Evolutionary conservation across 2,329 filamentous ascomycete genomes (phyloP).

Genomic region (Hymenoscyphus repandus): DNA sequence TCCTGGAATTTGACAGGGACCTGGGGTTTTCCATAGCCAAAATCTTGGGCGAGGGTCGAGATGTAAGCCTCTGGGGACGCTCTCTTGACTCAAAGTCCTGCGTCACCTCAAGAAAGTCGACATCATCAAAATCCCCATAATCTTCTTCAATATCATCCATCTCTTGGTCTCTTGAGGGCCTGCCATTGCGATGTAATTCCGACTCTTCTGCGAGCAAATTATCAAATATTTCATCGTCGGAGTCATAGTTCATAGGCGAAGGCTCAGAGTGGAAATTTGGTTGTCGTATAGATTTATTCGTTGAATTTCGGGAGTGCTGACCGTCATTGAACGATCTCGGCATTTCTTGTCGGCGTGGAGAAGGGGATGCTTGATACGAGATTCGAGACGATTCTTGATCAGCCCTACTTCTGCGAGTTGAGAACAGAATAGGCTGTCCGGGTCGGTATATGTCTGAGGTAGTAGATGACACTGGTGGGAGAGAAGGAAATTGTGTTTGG

Average conservation of each 20-base stretch:
- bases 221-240: slow-evolving; percentile 23
- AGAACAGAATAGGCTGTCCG: not conserved
- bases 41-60: not conserved
- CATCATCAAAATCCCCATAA: slow-evolving; percentile 29
- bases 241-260: slow-evolving; percentile 17
- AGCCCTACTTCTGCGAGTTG: not conserved
- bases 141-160: slow-evolving; percentile 14
- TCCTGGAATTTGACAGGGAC: slow-evolving; percentile 13
- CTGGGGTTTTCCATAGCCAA: not conserved
- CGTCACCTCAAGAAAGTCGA: slow-evolving; percentile 37
- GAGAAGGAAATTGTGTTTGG: slow-evolving; percentile 27
- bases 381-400: not conserved
- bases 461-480: slow-evolving; percentile 3
- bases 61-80: slow-evolving; percentile 10
- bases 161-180: slow-evolving; percentile 2
- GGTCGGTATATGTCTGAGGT: not conserved
- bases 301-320: not conserved
- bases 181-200: slow-evolving; percentile 9
- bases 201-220: slow-evolving; percentile 24
- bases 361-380: slow-evolving; percentile 8
- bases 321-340: too few relatives aligned
- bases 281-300: slow-evolving; percentile 9
- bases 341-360: slow-evolving; percentile 1
- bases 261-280: slow-evolving; percentile 19
- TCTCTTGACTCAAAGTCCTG: slow-evolving; percentile 37